A percentile compares a stretch with the other conserved stretches of the same genome.
phyloP scores from a whole-genome alignment of 352 stramenopile genomes.

The Blastocystis sp. region DNA sequence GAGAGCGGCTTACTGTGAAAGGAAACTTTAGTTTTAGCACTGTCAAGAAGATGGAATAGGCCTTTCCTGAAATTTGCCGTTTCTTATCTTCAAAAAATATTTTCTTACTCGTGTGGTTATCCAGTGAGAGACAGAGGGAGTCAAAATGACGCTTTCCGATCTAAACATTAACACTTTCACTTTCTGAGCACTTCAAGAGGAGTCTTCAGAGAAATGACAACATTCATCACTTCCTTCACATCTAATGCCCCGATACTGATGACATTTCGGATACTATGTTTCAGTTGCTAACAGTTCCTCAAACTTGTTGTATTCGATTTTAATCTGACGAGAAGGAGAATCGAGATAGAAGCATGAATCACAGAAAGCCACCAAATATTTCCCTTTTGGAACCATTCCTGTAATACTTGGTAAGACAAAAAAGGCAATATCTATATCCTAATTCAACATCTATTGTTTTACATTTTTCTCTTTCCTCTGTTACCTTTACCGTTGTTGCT shows the following conservation, averaged over 20 bases:
- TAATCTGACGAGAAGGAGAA: slow-evolving; percentile 7
- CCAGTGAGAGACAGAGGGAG: slow-evolving; percentile 11
- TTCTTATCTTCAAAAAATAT: slow-evolving; percentile 50
- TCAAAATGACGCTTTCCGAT: slow-evolving; percentile 15
- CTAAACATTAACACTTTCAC: background rate
- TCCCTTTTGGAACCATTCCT: slow-evolving; percentile 23
- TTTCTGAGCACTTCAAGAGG: background rate
- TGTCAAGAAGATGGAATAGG: slow-evolving; percentile 53
- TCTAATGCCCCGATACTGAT: slow-evolving; percentile 31
- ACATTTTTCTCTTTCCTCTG: slow-evolving; percentile 30
- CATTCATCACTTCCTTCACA: slow-evolving; percentile 31
- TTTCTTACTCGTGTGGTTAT: background rate
- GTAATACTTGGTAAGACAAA: slow-evolving; percentile 18
- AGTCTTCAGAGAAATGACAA: slow-evolving; percentile 24
- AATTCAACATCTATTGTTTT: background rate
- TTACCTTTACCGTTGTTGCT: background rate
- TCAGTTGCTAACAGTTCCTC: background rate
- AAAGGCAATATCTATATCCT: slow-evolving; percentile 15
- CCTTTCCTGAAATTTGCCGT: slow-evolving; percentile 21
- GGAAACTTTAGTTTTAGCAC: slow-evolving; percentile 27
- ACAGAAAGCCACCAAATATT: slow-evolving; percentile 39
- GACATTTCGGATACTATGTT: slow-evolving; percentile 11
- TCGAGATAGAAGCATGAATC: slow-evolving; percentile 50
- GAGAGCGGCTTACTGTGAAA: background rate
- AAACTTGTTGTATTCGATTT: slow-evolving; percentile 48